Base-by-base conservation (phyloP, 2,329 filamentous ascomycete genomes). In the Cryphonectria radicalis region DNA sequence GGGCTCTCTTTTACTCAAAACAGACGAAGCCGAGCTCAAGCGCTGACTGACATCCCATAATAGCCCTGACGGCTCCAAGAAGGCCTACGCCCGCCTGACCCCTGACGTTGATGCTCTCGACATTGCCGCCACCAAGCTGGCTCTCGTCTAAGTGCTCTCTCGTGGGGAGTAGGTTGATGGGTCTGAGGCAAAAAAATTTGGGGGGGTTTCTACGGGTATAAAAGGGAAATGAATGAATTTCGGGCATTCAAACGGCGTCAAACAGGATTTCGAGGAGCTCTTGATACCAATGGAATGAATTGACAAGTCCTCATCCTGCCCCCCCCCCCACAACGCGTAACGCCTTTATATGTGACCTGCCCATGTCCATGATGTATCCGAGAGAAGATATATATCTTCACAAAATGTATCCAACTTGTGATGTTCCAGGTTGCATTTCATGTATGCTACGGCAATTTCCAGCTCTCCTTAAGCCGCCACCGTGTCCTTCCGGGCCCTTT, bases 71-170 rank as follows among this genome's bases (percentile, higher is more conserved):
- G 96, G 96, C 81, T 90, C 91, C 82, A 99, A 99, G 94, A 99
- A 99, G 93, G 96, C 96, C 75, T 99, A 96, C 83, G 94, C 93
- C 82, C 93, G 95, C 83, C 90, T 99, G 77, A 98, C 96, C 71
- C 87, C 95, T 75, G 96, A 99, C 84, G 95, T 98, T 79, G 96
- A 99, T 85, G 96, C 96, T 81, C 92, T 99, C 79, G 96, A 99
- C 87, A 98, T 99, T 86, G 97, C 96, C 76, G 97, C 96, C 81
- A 98, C 96, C 86, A 99, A 98, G 92, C 92, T 99, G 79, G 92
- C 92, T 79, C 96, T 99, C 81, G 96, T 98, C 83, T 98, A 97
- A 92, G 79, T 80, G 82, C 79, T 81, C 79, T 81, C 81, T 82
- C 81, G 81, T 81, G 82, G 46, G 82, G 80, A 81, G 82, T 32